Conservation (phyloP, 2,329 filamentous ascomycete genomes). For the Camillea tinctor region DNA sequence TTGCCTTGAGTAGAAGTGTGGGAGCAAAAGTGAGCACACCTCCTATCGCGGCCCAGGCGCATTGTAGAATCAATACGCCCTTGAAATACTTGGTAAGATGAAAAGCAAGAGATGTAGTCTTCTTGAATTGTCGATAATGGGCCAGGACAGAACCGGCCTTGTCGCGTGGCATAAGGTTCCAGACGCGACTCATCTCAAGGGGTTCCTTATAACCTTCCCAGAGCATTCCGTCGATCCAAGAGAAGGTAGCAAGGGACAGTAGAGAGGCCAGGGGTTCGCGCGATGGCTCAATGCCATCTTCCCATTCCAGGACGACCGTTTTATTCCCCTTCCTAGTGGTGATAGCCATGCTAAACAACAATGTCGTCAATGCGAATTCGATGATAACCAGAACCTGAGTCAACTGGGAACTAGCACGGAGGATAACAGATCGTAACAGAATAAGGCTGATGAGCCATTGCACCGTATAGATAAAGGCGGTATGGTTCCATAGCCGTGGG, state of each 20-base stretch:
- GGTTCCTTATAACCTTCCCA: slow-evolving; percentile 85
- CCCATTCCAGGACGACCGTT: slow-evolving; percentile 82
- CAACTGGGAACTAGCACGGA: slow-evolving; percentile 67
- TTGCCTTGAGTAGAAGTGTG: slow-evolving; percentile 85
- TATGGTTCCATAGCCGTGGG: slow-evolving; percentile 87
- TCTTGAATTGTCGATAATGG: slow-evolving; percentile 82
- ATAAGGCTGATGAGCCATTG: slow-evolving; percentile 78
- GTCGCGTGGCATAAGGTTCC: slow-evolving; percentile 86
- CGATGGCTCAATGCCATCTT: slow-evolving; percentile 83
- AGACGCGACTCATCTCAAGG: slow-evolving; percentile 80
- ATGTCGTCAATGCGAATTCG: slow-evolving; percentile 71
- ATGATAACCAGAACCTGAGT: slow-evolving; percentile 65
- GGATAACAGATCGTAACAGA: slow-evolving; percentile 80
- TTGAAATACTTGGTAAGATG: slow-evolving; percentile 87
- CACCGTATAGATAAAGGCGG: slow-evolving; percentile 74
- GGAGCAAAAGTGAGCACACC: slow-evolving; percentile 88
- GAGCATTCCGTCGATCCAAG: slow-evolving; percentile 87
- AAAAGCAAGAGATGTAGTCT: slow-evolving; percentile 73
- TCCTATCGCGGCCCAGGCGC: slow-evolving; percentile 73
- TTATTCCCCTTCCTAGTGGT: slow-evolving; percentile 91
- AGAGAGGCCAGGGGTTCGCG: slow-evolving; percentile 84
- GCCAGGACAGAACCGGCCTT: slow-evolving; percentile 79
- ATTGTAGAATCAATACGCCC: slow-evolving; percentile 71
- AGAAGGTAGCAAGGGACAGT: slow-evolving; percentile 82
- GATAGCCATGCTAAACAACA: slow-evolving; percentile 74